Conservation (phyloP, 306 rosid genomes). For the Malus orientalis region DNA sequence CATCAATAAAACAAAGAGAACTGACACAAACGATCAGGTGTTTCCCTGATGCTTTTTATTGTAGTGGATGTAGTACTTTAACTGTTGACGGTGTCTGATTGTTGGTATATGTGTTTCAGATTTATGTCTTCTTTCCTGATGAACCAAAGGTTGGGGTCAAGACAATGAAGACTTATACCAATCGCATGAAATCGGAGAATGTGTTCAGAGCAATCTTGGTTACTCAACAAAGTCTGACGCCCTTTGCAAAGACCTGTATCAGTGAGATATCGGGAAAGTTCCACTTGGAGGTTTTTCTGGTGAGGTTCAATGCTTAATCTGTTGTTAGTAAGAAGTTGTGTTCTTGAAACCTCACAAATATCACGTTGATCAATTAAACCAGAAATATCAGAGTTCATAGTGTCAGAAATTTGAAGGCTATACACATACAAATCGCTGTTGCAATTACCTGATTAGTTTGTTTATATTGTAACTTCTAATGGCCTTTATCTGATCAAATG, state of each 20-base stretch:
- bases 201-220: conserved; percentile 62
- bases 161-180: conserved; percentile 42
- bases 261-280: conserved; percentile 42
- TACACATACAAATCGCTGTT: not conserved
- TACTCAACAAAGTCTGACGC: conserved; percentile 48
- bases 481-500: not conserved
- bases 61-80: not conserved
- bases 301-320: conserved; percentile 11
- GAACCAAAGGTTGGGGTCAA: conserved; percentile 53
- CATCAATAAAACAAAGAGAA: conserved; percentile 30
- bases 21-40: not conserved
- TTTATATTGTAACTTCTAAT: not conserved
- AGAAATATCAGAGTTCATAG: not conserved
- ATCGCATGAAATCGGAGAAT: conserved; percentile 63
- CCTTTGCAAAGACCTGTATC: conserved; percentile 35
- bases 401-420: not conserved
- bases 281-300: conserved; percentile 81
- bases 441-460: not conserved
- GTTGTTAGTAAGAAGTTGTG: not conserved
- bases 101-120: conserved; percentile 28
- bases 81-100: not conserved
- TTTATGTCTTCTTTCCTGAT: conserved; percentile 69
- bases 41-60: not conserved
- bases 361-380: not conserved
- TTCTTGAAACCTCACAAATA: not conserved